Conservation (phyloP, 257 asterid species). For the Craterostigma plantagineum region DNA sequence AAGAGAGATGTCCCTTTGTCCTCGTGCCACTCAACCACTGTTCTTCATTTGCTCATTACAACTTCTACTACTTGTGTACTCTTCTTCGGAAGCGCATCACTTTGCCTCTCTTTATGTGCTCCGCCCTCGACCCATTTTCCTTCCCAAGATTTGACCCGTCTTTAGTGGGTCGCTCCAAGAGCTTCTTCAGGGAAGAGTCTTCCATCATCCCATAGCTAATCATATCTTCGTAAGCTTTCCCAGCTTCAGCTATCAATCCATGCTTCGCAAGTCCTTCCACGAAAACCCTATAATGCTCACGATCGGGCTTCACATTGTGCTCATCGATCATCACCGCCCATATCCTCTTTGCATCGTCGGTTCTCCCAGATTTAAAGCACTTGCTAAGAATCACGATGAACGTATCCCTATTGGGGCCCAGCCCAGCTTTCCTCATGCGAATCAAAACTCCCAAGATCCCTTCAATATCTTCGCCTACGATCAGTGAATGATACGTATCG, state of each 20-base stretch:
- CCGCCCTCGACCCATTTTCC: too few relatives aligned
- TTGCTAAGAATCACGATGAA: constrained; percentile 26
- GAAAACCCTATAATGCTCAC: constrained; percentile 26
- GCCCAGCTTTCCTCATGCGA: constrained; percentile 33
- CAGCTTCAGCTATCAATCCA: constrained; percentile 39
- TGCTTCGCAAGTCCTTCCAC: constrained; percentile 51
- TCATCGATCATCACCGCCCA: constrained; percentile 41
- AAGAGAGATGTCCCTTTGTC: too few relatives aligned
- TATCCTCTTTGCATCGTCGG: constrained; percentile 41
- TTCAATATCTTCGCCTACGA: constrained; percentile 32
- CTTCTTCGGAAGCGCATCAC: too few relatives aligned
- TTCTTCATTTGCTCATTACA: too few relatives aligned
- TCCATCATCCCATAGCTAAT: constrained; percentile 18
- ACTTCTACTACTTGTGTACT: too few relatives aligned
- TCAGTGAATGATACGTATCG: constrained; percentile 61
- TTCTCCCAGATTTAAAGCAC: constrained; percentile 26
- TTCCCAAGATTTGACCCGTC: neutral
- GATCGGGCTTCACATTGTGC: constrained; percentile 27
- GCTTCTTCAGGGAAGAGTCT: constrained; percentile 47
- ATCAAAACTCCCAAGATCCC: constrained; percentile 36
- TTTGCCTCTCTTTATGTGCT: too few relatives aligned
- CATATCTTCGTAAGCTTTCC: constrained; percentile 59
- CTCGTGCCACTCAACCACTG: too few relatives aligned
- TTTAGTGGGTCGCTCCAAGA: constrained; percentile 15
- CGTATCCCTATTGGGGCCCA: constrained; percentile 50